phyloP scores from a whole-genome alignment of 192 early-diverging fungal species.

The Coemansia sp. region DNA sequence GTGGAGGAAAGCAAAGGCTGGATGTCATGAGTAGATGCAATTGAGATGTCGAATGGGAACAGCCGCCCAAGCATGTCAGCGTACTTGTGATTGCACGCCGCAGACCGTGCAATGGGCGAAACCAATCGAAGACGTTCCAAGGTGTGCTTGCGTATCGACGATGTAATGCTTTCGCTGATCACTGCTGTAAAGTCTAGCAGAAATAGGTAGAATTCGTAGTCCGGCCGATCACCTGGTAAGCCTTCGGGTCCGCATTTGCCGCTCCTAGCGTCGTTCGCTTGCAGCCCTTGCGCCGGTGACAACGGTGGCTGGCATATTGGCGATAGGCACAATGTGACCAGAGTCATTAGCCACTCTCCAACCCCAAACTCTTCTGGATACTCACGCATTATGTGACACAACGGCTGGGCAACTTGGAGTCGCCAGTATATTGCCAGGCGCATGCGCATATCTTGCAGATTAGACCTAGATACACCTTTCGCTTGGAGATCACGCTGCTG shows the following conservation, averaged over 20 bases:
- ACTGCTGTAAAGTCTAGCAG: slow-evolving; percentile 44
- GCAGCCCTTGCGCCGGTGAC: neutral
- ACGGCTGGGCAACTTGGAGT: slow-evolving; percentile 29
- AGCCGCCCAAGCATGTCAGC: slow-evolving; percentile 31
- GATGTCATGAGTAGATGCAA: slow-evolving; percentile 23
- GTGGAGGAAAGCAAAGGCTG: slow-evolving; percentile 8
- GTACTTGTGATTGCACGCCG: neutral
- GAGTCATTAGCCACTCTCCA: slow-evolving; percentile 44
- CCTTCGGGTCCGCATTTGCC: neutral
- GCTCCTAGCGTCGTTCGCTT: neutral
- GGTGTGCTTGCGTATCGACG: slow-evolving; percentile 38
- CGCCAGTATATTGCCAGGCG: slow-evolving; percentile 26
- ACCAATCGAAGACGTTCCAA: slow-evolving; percentile 26
- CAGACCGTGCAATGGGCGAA: slow-evolving; percentile 17
- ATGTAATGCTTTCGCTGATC: slow-evolving; percentile 36
- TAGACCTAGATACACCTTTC: neutral
- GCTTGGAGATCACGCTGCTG: neutral
- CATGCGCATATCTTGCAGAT: slow-evolving; percentile 3
- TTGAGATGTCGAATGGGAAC: slow-evolving; percentile 42
- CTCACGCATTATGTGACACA: slow-evolving; percentile 35
- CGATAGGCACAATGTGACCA: slow-evolving; percentile 38
- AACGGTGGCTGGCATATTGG: slow-evolving; percentile 17
- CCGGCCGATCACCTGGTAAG: neutral
- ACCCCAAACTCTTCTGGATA: slow-evolving; percentile 47
- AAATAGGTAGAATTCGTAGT: slow-evolving; percentile 13